Conservation (phyloP, 2,329 filamentous ascomycete species). For the Pseudogymnoascus sp. region DNA sequence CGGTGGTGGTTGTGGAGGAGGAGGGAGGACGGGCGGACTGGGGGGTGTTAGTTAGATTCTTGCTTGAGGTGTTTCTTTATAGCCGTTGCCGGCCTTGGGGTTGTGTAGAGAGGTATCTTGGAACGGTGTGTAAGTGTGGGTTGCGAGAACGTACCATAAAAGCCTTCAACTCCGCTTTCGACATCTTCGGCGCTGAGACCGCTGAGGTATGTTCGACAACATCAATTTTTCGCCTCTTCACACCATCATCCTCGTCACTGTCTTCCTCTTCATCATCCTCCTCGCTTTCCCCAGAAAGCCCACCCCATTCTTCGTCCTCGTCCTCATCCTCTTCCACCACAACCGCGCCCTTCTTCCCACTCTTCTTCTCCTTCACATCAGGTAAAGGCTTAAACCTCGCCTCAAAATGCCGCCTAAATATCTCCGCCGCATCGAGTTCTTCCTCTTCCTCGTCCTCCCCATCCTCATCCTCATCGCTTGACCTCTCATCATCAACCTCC, state of each 20-base stretch:
- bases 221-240: conserved; percentile 25
- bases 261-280: not conserved
- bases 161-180: conserved; percentile 63
- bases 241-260: conserved; percentile 9
- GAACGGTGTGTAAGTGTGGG: too few species aligned
- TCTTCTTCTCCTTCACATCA: conserved; percentile 18
- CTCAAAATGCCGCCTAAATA: conserved; percentile 82
- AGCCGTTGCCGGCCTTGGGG: not conserved
- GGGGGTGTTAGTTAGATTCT: conserved; percentile 8
- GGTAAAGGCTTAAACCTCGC: conserved; percentile 72
- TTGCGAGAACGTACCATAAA: conserved; percentile 58
- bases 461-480: not conserved
- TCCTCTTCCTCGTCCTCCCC: conserved; percentile 10
- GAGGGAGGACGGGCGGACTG: conserved; percentile 1
- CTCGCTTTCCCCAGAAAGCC: conserved; percentile 44
- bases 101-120: too few species aligned
- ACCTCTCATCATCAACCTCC: not conserved
- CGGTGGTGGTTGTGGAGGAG: conserved; percentile 20
- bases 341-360: conserved; percentile 12
- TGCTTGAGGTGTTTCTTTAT: conserved; percentile 1
- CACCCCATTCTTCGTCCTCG: conserved; percentile 48
- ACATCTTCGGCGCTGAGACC: conserved; percentile 35
- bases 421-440: conserved; percentile 55
- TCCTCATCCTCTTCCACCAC: conserved; percentile 23
- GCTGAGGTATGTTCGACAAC: conserved; percentile 36